Conservation (phyloP, 768 basidiomycete genomes). For the Hygrocybe coccinea region DNA sequence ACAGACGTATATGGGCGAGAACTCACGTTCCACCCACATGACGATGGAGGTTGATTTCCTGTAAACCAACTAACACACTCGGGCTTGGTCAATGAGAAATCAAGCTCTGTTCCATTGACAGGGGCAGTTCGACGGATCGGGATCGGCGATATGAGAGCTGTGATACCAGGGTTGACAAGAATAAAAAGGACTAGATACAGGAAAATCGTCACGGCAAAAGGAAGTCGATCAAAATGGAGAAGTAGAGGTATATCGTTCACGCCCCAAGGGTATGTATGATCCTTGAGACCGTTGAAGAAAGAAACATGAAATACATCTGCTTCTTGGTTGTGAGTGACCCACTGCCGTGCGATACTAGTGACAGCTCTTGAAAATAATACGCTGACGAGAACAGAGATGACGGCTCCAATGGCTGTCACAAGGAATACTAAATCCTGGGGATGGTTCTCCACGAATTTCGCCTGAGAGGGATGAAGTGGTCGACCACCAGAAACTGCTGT, state of each 20-base stretch:
- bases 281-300: constrained; percentile 12
- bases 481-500: constrained; percentile 16
- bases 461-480: background rate
- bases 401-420: constrained; percentile 14
- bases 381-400: constrained; percentile 12
- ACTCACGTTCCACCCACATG: background rate
- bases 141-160: constrained; percentile 15
- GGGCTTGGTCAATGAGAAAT: constrained; percentile 15
- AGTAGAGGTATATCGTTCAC: constrained; percentile 6
- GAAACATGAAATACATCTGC: constrained; percentile 11
- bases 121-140: constrained; percentile 7
- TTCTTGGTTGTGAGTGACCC: constrained; percentile 4
- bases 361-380: constrained; percentile 15
- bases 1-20: background rate
- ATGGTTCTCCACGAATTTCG: constrained; percentile 7
- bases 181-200: constrained; percentile 14
- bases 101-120: constrained; percentile 16
- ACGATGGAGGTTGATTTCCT: constrained; percentile 5
- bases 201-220: constrained; percentile 5
- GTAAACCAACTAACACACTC: constrained; percentile 15
- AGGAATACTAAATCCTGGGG: constrained; percentile 12
- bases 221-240: background rate
- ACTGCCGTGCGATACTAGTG: constrained; percentile 17
- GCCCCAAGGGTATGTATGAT: constrained; percentile 15
- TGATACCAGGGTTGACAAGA: constrained; percentile 14